phyloP scores from a whole-genome alignment of 306 rosid genomes.

The Quercus engelmannii region DNA sequence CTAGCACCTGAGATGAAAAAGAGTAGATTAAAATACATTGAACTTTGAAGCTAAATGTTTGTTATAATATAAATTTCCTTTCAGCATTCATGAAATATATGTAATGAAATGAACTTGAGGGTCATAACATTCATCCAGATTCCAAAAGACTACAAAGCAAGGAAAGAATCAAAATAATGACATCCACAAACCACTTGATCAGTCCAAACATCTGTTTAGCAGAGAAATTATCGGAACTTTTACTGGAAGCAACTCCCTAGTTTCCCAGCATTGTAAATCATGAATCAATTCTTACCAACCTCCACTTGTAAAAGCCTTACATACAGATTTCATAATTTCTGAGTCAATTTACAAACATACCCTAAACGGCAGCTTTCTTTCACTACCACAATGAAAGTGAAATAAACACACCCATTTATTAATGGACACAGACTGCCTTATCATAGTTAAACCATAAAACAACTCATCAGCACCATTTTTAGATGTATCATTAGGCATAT shows the following conservation, averaged over 20 bases:
- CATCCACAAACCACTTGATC: neutral
- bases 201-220: neutral
- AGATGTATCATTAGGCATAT: too few relatives aligned
- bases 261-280: neutral
- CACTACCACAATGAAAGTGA: neutral
- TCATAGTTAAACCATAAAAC: neutral
- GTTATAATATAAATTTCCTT: neutral
- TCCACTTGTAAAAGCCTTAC: neutral
- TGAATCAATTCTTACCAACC: neutral
- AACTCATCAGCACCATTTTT: too few relatives aligned
- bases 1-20: slow-evolving; percentile 58
- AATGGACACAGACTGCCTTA: neutral
- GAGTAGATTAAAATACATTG: neutral
- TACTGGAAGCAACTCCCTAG: neutral
- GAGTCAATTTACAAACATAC: neutral
- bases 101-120: neutral
- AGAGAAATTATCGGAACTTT: neutral
- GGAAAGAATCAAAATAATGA: neutral
- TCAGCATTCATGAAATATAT: neutral
- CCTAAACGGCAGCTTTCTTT: too few relatives aligned
- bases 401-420: neutral
- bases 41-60: neutral
- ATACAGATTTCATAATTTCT: neutral
- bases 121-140: neutral
- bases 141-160: neutral